Percentiles rank a stretch among this genome's conserved stretches.
Evolutionary conservation across 768 basidiomycete species (phyloP).

Genomic region (Auriculariales sp.): DNA sequence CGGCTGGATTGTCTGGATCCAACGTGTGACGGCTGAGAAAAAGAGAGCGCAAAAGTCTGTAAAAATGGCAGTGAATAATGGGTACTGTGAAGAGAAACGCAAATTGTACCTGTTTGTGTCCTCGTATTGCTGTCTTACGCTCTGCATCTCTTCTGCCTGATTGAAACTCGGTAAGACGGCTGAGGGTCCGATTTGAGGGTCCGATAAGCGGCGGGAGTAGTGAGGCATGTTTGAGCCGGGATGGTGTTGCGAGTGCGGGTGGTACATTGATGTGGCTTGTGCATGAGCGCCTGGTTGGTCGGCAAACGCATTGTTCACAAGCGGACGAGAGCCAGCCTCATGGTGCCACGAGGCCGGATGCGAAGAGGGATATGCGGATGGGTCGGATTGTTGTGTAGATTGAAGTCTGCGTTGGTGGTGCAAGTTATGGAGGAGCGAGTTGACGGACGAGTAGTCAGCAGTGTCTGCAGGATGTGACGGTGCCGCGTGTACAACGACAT

Average conservation of each 20-base stretch:
- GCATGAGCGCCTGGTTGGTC: background rate
- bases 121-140: conserved; percentile 47
- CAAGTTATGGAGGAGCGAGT: conserved; percentile 53
- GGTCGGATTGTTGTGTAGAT: background rate
- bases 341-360: background rate
- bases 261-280: background rate
- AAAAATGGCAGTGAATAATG: no score
- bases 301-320: background rate
- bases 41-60: conserved; percentile 46
- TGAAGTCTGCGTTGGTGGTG: conserved; percentile 44
- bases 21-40: conserved; percentile 41
- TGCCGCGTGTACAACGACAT: conserved; percentile 15
- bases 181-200: background rate
- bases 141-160: conserved; percentile 25
- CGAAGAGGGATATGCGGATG: background rate
- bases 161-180: background rate
- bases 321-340: background rate
- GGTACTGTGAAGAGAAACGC: background rate
- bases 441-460: conserved; percentile 41
- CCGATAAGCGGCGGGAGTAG: background rate
- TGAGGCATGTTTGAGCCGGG: background rate
- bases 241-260: background rate
- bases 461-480: conserved; percentile 9
- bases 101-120: conserved; percentile 44
- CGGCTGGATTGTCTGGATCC: conserved; percentile 5